Evolutionary conservation across 2,329 filamentous ascomycete species (phyloP).

Genomic region (Nothophoma quercina): DNA sequence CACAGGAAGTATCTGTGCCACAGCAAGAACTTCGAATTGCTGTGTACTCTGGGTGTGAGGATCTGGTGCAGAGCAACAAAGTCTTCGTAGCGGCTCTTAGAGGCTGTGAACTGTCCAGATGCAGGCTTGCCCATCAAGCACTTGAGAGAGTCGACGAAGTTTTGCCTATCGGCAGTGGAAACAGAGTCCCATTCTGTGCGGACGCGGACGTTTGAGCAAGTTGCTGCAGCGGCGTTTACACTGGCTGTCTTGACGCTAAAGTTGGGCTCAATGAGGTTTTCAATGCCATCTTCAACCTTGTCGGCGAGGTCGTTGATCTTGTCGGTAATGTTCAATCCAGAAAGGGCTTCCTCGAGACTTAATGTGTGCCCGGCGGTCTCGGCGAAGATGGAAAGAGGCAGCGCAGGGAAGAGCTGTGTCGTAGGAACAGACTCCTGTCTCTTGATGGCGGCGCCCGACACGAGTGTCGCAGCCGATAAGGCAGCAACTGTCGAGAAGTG

Average conservation of each 20-base stretch:
- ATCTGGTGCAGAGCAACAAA: constrained; percentile 43
- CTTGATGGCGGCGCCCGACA: constrained; percentile 13
- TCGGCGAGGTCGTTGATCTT: constrained; percentile 9
- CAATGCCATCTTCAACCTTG: not conserved
- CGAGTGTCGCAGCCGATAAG: constrained; percentile 14
- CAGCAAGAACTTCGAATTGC: constrained; percentile 48
- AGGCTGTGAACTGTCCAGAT: constrained; percentile 34
- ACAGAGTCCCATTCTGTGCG: constrained; percentile 44
- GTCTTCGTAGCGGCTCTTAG: constrained; percentile 45
- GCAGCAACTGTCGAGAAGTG: constrained; percentile 14
- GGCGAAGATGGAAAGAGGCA: constrained; percentile 9
- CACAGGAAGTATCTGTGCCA: constrained; percentile 56
- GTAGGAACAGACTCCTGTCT: constrained; percentile 11
- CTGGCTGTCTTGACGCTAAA: not conserved
- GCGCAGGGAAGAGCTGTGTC: constrained; percentile 8
- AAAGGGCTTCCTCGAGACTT: constrained; percentile 16
- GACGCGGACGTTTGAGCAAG: constrained; percentile 36
- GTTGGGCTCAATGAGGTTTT: not conserved
- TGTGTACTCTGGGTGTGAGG: constrained; percentile 43
- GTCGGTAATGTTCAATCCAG: constrained; percentile 13
- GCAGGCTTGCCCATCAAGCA: constrained; percentile 36
- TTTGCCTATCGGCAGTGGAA: constrained; percentile 30
- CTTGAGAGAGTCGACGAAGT: constrained; percentile 38
- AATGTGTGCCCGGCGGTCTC: constrained; percentile 13
- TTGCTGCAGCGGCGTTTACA: constrained; percentile 2